These are phyloP conservation scores for Calamus simplicifolius DNA, from an alignment of 176 grass and related monocot species.

Conservation along the genomic window DNA sequence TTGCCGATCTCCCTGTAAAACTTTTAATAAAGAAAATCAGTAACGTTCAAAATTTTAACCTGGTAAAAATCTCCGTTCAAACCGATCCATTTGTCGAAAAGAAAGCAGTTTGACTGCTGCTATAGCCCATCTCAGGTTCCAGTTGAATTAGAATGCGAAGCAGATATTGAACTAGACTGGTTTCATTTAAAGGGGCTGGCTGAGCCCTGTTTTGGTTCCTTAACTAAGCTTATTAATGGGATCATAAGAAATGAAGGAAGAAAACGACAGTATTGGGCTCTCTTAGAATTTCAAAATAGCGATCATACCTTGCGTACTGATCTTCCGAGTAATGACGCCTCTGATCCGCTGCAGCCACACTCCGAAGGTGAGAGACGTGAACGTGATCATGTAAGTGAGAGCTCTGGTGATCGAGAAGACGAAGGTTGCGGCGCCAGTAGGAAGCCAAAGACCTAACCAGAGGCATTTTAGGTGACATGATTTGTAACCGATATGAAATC, in stretches of 20 bases:
- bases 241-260: no score
- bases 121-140: no score
- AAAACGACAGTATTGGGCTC: no score
- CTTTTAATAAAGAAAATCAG: background rate
- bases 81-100: no score
- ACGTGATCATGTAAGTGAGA: background rate
- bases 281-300: background rate
- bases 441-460: slow-evolving; percentile 22
- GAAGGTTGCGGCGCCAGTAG: slow-evolving; percentile 18
- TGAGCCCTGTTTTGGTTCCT: no score
- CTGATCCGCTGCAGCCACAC: background rate
- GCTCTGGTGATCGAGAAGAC: background rate
- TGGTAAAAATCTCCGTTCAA: no score
- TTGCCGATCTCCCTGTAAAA: background rate
- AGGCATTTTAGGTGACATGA: slow-evolving; percentile 8
- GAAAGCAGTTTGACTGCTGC: no score
- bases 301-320: background rate
- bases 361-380: background rate
- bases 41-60: background rate
- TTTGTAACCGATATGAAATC: no score
- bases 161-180: no score
- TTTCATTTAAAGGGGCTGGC: no score
- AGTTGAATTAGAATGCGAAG: no score
- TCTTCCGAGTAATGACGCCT: slow-evolving; percentile 1
- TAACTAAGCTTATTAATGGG: no score